A percentile compares a stretch with the other conserved stretches of the same genome.
These are phyloP conservation scores for Fusarium heterosporum DNA, from an alignment of 2,329 filamentous ascomycete species.

Conservation along the genomic window DNA sequence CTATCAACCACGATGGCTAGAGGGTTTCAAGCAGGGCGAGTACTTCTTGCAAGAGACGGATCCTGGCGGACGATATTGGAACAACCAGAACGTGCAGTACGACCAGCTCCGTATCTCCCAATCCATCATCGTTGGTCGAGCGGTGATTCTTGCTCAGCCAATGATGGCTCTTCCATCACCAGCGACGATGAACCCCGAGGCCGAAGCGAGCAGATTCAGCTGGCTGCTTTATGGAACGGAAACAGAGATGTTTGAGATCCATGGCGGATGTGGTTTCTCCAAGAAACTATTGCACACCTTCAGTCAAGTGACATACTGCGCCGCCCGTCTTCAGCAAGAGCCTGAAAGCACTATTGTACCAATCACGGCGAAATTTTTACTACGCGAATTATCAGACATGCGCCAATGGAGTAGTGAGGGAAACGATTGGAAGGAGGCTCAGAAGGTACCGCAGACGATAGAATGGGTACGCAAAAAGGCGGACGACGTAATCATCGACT, in stretches of 20 bases:
- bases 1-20: conserved; percentile 53
- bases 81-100: conserved; percentile 50
- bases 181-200: conserved; percentile 45
- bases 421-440: conserved; percentile 36
- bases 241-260: conserved; percentile 53
- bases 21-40: conserved; percentile 53
- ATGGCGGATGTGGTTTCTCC: conserved; percentile 57
- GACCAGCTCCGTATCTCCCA: conserved; percentile 53
- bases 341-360: conserved; percentile 49
- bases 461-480: conserved; percentile 48
- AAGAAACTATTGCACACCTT: conserved; percentile 54
- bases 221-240: conserved; percentile 55
- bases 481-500: conserved; percentile 43
- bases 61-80: conserved; percentile 54
- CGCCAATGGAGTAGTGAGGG: conserved; percentile 54
- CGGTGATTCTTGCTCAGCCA: conserved; percentile 55
- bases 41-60: conserved; percentile 52
- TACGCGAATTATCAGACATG: conserved; percentile 48
- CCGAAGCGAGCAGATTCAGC: conserved; percentile 51
- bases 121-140: conserved; percentile 55
- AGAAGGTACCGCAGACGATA: conserved; percentile 36
- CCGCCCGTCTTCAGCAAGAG: conserved; percentile 52
- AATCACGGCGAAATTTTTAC: conserved; percentile 47
- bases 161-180: conserved; percentile 52
- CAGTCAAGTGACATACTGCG: conserved; percentile 54